Percentiles rank a stretch among this genome's conserved stretches.
These are phyloP conservation scores for Huntiella omanensis DNA, from an alignment of 2,329 filamentous ascomycete species.

Conservation along the genomic window DNA sequence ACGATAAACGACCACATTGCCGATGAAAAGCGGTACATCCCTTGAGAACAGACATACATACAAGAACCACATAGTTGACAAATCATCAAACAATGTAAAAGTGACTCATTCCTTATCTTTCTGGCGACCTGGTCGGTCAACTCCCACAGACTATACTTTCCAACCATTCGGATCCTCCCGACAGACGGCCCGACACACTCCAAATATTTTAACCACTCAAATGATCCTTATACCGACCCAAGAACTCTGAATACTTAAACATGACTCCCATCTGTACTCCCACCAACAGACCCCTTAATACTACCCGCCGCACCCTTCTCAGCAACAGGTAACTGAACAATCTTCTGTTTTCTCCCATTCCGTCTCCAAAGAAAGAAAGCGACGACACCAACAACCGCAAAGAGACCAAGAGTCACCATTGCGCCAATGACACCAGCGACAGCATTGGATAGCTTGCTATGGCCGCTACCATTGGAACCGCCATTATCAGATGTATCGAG, in stretches of 20 bases:
- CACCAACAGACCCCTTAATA: slow-evolving; percentile 4
- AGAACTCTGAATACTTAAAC: neutral
- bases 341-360: slow-evolving; percentile 5
- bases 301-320: neutral
- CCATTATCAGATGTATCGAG: too few species aligned
- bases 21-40: too few species aligned
- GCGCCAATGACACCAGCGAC: slow-evolving; percentile 20
- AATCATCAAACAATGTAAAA: too few species aligned
- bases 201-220: neutral
- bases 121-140: too few species aligned
- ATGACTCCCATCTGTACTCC: neutral
- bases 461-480: too few species aligned
- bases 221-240: neutral
- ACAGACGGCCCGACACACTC: neutral
- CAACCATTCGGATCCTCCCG: too few species aligned
- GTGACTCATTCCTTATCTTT: too few species aligned
- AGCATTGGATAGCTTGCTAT: slow-evolving; percentile 16
- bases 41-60: too few species aligned
- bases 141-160: too few species aligned
- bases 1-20: too few species aligned
- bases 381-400: slow-evolving; percentile 7
- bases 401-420: slow-evolving; percentile 17
- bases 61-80: too few species aligned
- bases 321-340: neutral
- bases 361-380: slow-evolving; percentile 15